Evolutionary conservation across 805 yeast genomes (phyloP), one percentile per base, ranked within the genome.

Genomic region (Candida verbasci): DNA sequence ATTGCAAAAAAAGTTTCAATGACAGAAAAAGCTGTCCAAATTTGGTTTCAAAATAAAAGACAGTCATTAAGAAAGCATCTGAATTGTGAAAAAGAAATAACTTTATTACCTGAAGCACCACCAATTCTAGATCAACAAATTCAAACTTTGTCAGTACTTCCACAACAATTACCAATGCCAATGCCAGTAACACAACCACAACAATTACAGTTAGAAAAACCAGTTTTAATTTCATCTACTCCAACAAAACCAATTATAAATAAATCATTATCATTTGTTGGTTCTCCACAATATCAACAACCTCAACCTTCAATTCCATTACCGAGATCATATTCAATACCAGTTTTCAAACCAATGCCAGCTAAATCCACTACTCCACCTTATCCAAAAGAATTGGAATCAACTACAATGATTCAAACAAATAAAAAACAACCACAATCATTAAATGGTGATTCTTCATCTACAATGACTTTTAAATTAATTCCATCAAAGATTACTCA

Each of bases 1-100:
- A 85, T 93, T 46, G 96, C 97, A 4, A 59, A 65, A 21, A 76
- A 70, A 45, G 94, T 93, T 27, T 80, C 80, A 47, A 93, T 93
- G 97, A 78, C 91, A n/a, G 97, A 89, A 59, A 87, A 89, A 58
- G 96, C 97, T 2, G 95, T 93, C 24, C 98, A 93, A 65, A 87
- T 91, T 44, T 93, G 98, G 98, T 93, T 93, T 65, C 98, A 93
- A 64, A 93, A 93, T 62, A 85, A 80, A 59, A 77, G 98, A 59
- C 97, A 91, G 61, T 74, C 89, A 24, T 62, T 82, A 44, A 74
- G 88, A 51, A 77, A 80, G 48, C 68, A 63, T 34, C 49, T 52
- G 38, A 43, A 45, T 28, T 37, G 48, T 11, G 72, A 66, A 33
- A 62, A 52, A 44, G 72, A 68, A 48, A 50, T 68, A 28, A 63